phyloP scores from a whole-genome alignment of 116 monocot species.

The Iris pallida region DNA sequence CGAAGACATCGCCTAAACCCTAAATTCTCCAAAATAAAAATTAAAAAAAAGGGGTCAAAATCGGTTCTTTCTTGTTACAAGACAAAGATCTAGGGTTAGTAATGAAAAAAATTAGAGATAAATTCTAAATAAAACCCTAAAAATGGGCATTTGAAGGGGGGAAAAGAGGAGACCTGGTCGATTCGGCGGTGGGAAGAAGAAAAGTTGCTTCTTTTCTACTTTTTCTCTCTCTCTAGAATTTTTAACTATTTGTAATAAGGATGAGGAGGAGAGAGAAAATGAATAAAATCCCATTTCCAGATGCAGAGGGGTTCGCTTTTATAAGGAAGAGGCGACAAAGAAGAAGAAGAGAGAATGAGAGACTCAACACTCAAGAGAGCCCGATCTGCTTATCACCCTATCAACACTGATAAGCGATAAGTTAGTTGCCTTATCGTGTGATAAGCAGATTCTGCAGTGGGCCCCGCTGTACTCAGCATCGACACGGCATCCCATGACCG shows the following conservation, averaged over 20 bases:
- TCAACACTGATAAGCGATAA: not conserved
- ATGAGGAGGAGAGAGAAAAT: too few relatives aligned
- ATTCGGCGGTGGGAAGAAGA: not conserved
- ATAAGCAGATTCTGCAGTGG: not conserved
- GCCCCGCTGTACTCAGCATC: not conserved
- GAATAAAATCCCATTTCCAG: conserved; percentile 1
- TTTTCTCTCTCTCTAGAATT: conserved; percentile 1
- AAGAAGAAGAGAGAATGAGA: not conserved
- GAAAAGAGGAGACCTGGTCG: not conserved
- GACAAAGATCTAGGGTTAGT: not conserved
- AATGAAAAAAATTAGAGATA: too few relatives aligned
- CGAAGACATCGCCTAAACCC: conserved; percentile 32
- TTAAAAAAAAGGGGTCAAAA: not conserved
- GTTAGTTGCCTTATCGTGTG: not conserved
- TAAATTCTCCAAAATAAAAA: conserved; percentile 9
- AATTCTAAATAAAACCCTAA: not conserved
- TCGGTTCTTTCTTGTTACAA: not conserved
- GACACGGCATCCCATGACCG: too few relatives aligned
- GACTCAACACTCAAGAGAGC: accelerated
- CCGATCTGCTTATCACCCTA: not conserved
- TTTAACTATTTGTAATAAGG: not conserved
- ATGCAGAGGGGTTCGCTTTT: conserved; percentile 5
- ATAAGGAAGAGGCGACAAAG: conserved; percentile 3
- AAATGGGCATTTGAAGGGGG: not conserved
- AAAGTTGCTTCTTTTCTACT: not conserved